Evolutionary conservation across 805 yeast species (phyloP).

Genomic region (Zygotorulaspora florentina): DNA sequence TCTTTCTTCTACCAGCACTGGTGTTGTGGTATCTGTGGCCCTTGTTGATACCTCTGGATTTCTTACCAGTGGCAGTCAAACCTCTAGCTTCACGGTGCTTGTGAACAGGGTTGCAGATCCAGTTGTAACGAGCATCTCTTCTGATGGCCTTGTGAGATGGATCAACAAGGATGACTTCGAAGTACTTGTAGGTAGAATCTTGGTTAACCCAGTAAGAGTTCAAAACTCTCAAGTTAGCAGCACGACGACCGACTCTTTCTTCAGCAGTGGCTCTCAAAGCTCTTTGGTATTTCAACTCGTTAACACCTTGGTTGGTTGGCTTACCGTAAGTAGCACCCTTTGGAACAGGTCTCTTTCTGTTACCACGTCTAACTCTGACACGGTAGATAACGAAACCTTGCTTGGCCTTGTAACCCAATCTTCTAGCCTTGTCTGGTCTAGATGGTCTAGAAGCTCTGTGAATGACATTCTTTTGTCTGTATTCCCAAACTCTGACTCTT

Average conservation of each 20-base stretch:
- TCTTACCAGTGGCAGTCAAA: constrained; percentile 96
- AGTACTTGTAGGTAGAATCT: constrained; percentile 99
- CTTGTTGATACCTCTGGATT: constrained; percentile 99
- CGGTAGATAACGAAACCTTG: constrained; percentile 99
- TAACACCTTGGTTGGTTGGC: constrained; percentile 99
- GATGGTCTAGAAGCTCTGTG: constrained; percentile 99
- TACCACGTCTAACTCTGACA: constrained; percentile 99
- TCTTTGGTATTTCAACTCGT: constrained; percentile 99
- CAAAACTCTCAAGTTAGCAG: constrained; percentile 97
- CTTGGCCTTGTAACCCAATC: constrained; percentile 99
- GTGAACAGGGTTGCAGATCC: constrained; percentile 99
- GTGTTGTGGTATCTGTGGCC: constrained; percentile 99
- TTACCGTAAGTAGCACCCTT: constrained; percentile 99
- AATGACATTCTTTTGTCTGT: constrained; percentile 97
- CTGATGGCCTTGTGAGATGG: constrained; percentile 98
- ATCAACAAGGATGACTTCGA: constrained; percentile 94
- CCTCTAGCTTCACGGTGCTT: constrained; percentile 99
- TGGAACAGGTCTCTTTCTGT: constrained; percentile 99
- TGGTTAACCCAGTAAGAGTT: constrained; percentile 99
- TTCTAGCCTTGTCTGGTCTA: constrained; percentile 99
- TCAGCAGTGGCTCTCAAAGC: constrained; percentile 97
- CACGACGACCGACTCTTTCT: constrained; percentile 99
- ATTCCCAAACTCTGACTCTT: constrained; percentile 99
- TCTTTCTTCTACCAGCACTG: constrained; percentile 97
- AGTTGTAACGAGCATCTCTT: constrained; percentile 98